Evolutionary conservation across 768 basidiomycete species (phyloP), one percentile per base, ranked within the genome.

Genomic region (Rhizopogon sp.): DNA sequence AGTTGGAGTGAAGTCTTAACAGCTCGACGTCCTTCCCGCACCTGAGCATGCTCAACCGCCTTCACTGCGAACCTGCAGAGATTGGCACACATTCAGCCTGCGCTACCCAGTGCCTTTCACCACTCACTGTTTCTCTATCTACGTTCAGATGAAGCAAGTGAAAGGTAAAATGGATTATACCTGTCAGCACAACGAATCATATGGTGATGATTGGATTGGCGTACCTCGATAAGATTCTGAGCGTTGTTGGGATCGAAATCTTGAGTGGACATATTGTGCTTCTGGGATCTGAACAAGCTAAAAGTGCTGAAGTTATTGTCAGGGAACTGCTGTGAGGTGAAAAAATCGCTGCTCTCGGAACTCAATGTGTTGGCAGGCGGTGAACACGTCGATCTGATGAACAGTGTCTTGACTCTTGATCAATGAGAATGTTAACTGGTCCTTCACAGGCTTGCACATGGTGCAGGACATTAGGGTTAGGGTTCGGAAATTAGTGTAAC

Each of bases 81-180:
- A 55, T 46, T 59, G 54, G 42, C 43, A 9, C 17, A 9, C 16
- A 17, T 28, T 43, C 51, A 65, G 59, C 52, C 28, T 40, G 25
- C n/a, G 13, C 46, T 47, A 47, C 17, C 22, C 6, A 42, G 9
- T 33, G 43, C 39, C 39, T 43, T 52, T 35, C 20, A 45, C 41
- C 39, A 78, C 88, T 71, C 66, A 93, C 88, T 97, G 94, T 80
- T 94, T 95, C 76, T 98, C 96, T 58, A 99, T 96, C 91, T 93
- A 74, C 46, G 43, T 42, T 50, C 25, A 16, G 28, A 35, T 25
- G 28, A 52, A 51, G 49, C 44, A 37, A 33, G 25, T 4, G 5
- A 5, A 25, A 37, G 14, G 40, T 45, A 44, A 22, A 22, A 49
- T 13, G 10, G 25, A 53, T 39, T 7, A n/a, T 20, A 20, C 16